Evolutionary conservation across 2,329 filamentous ascomycete species (phyloP).

Genomic region (Calcarisporium arbuscula): DNA sequence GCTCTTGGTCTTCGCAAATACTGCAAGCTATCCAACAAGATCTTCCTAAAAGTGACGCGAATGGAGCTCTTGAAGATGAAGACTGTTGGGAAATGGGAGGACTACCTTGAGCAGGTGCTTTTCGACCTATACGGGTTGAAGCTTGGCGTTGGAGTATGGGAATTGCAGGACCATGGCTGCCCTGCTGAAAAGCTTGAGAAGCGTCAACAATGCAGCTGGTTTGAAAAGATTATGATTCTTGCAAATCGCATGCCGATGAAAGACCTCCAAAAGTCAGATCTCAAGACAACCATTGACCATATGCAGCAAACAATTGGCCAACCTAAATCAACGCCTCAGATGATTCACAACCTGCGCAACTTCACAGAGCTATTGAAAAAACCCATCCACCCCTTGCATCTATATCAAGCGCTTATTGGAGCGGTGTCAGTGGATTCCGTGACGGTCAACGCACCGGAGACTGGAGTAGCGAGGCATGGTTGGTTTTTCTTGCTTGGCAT

Average conservation of each 20-base stretch:
- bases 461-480: constrained; percentile 67
- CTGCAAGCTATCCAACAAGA: constrained; percentile 79
- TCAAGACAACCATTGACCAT: constrained; percentile 86
- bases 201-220: constrained; percentile 70
- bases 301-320: constrained; percentile 82
- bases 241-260: constrained; percentile 82
- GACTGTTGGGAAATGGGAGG: constrained; percentile 74
- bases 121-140: constrained; percentile 79
- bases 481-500: constrained; percentile 93
- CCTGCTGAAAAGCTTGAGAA: constrained; percentile 71
- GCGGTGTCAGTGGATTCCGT: constrained; percentile 68
- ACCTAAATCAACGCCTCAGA: constrained; percentile 70
- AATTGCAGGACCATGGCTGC: constrained; percentile 74
- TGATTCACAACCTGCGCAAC: constrained; percentile 82
- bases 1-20: constrained; percentile 76
- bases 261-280: constrained; percentile 83
- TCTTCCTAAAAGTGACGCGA: constrained; percentile 84
- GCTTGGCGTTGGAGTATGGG: constrained; percentile 60
- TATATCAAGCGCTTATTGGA: constrained; percentile 78
- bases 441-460: constrained; percentile 61
- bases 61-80: constrained; percentile 73
- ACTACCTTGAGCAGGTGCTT: constrained; percentile 78
- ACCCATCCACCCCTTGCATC: constrained; percentile 71
- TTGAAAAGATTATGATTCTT: constrained; percentile 77
- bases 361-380: constrained; percentile 76